Evolutionary conservation across 31 red algal genomes (phyloP).

Genomic region (Odonthalia washingtoniensis): DNA sequence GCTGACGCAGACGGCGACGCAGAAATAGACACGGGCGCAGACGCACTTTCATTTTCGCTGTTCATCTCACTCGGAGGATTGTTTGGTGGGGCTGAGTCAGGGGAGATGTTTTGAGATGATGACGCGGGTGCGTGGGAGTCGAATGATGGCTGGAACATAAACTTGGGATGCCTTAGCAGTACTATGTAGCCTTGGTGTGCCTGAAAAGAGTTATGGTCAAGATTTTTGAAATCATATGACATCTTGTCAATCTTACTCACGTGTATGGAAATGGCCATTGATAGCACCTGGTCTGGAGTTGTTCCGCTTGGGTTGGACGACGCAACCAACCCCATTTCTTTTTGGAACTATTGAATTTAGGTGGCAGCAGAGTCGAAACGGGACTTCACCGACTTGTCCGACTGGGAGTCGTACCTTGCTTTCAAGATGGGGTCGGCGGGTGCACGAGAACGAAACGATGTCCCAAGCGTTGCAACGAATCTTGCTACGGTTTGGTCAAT

Average conservation of each 20-base stretch:
- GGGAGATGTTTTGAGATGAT: neutral
- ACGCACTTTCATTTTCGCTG: neutral
- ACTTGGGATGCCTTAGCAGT: neutral
- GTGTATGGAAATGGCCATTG: constrained; percentile 21
- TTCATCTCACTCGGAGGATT: neutral
- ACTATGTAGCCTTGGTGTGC: neutral
- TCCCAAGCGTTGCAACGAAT: neutral
- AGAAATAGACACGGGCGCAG: too few relatives aligned
- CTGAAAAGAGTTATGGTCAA: neutral
- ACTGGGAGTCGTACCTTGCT: neutral
- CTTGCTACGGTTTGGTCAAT: neutral
- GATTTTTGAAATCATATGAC: constrained; percentile 1
- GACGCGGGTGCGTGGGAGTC: too few relatives aligned
- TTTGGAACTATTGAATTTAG: neutral
- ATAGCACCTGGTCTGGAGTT: neutral
- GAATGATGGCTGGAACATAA: neutral
- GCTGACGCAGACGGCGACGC: neutral
- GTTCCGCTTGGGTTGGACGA: neutral
- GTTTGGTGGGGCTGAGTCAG: neutral
- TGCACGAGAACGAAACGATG: neutral
- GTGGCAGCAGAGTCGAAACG: neutral
- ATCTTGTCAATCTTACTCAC: constrained; percentile 2
- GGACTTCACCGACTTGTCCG: neutral
- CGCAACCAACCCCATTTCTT: neutral
- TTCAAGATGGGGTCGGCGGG: neutral